Evolutionary conservation across 441 rosid species (phyloP).

Genomic region (Eutrema salsugineum): DNA sequence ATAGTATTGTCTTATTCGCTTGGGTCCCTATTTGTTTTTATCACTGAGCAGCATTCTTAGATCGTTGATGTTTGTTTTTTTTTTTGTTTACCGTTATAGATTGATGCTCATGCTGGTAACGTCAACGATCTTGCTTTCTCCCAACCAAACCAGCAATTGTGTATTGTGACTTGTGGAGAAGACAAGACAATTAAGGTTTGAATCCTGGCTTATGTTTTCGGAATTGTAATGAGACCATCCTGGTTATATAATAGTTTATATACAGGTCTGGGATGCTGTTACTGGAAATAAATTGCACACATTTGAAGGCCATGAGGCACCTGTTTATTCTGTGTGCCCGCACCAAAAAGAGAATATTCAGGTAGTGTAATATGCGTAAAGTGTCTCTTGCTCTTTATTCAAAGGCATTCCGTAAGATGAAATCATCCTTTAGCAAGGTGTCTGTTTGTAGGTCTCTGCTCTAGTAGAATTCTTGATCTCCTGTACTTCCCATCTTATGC

Average conservation of each 20-base stretch:
- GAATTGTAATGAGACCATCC: background rate
- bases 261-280: slow-evolving; percentile 69
- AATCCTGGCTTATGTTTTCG: background rate
- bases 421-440: background rate
- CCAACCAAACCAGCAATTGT: slow-evolving; percentile 46
- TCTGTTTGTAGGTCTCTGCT: background rate
- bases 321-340: slow-evolving; percentile 60
- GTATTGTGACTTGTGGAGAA: slow-evolving; percentile 60
- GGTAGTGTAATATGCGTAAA: slow-evolving; percentile 30
- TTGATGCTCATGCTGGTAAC: slow-evolving; percentile 58
- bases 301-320: slow-evolving; percentile 68
- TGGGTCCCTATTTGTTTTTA: background rate
- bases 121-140: slow-evolving; percentile 67
- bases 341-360: slow-evolving; percentile 60
- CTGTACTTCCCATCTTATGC: background rate
- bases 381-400: background rate
- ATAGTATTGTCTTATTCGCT: background rate
- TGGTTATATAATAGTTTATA: background rate
- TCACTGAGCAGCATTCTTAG: slow-evolving; percentile 7
- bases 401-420: background rate
- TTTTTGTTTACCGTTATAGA: slow-evolving; percentile 28
- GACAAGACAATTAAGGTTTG: slow-evolving; percentile 60
- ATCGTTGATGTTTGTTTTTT: slow-evolving; percentile 1
- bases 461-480: background rate
- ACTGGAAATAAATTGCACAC: slow-evolving; percentile 41